Evolutionary conservation across 768 basidiomycete genomes (phyloP), one percentile per base, ranked within the genome.

Genomic region (Naganishia vishniacii): DNA sequence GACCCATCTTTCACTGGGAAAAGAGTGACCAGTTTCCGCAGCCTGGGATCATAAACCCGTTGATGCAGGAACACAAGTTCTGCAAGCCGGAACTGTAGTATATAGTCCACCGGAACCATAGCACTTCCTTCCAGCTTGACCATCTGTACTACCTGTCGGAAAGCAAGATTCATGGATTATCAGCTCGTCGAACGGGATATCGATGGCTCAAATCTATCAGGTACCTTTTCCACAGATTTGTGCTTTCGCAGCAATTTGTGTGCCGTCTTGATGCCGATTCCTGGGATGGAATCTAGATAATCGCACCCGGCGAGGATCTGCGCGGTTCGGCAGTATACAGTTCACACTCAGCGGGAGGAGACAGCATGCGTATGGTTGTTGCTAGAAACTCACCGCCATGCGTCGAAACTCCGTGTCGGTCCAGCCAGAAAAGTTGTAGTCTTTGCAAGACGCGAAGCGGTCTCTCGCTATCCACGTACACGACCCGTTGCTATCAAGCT

Each of bases 1-100:
- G 73, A 70, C 13, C 63, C 81, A 32, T 79, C 81, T 0, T 88
- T 8, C 82, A 72, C 1, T 84, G 83, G 26, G 18, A 82, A 84
- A 64, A 98, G 76, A 73, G 88, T 83, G 0, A 90, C 86, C 15
- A 98, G 79, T 62, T 76, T 80, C 75, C 85, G 80, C 34, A 79
- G 67, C 23, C 79, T 67, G 0, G 94, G 91, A 77, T 89, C 87
- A 75, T 88, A 99, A 42, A 97, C 91, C 61, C 91, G 81, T 72
- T 98, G 95, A 76, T 97, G 86, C 58, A 89, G 79, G 73, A 98
- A 99, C 59, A 90, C 93, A 68, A 86, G 86, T 75, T 98, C 92
- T 5, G 95, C 92, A 59, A 88, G 79, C 64, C 80, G 78, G 78
- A 91, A 97, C 15, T 83, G 81, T 61, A 84, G 80, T 61, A 86